Conservation (phyloP, 805 yeast genomes). For the Blastobotrys parvus region DNA sequence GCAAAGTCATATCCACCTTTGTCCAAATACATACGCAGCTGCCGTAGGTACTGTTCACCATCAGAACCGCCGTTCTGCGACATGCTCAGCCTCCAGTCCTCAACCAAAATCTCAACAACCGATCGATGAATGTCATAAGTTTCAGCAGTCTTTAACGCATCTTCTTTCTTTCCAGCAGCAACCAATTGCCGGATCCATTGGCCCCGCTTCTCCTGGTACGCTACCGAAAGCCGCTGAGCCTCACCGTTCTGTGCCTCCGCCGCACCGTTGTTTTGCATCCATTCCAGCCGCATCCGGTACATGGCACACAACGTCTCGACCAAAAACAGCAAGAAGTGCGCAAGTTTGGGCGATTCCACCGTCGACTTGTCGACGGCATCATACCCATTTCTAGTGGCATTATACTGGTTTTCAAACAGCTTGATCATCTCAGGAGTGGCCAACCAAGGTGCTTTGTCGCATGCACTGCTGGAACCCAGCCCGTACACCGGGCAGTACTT, state of each 20-base stretch:
- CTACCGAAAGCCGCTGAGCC: conserved; percentile 8
- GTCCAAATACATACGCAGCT: conserved; percentile 39
- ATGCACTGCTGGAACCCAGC: conserved; percentile 7
- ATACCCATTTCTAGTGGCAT: conserved; percentile 13
- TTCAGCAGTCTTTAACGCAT: conserved; percentile 58
- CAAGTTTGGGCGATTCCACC: conserved; percentile 9
- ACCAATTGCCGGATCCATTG: conserved; percentile 57
- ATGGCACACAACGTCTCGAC: conserved; percentile 36
- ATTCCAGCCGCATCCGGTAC: conserved; percentile 15
- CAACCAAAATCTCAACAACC: conserved; percentile 47
- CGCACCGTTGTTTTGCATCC: conserved; percentile 7
- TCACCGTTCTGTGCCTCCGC: conserved; percentile 8
- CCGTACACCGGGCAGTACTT: conserved; percentile 13
- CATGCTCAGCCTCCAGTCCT: conserved; percentile 27
- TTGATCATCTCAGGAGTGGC: conserved; percentile 16
- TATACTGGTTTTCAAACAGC: conserved; percentile 20
- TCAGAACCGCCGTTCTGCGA: background rate
- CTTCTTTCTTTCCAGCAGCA: conserved; percentile 39
- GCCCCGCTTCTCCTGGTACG: conserved; percentile 27
- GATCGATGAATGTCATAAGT: conserved; percentile 57
- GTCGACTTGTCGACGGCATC: conserved; percentile 1
- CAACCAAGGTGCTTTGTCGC: conserved; percentile 23
- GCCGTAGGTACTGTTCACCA: conserved; percentile 5
- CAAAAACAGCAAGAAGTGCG: conserved; percentile 28
- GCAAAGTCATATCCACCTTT: conserved; percentile 67